Evolutionary conservation across 1,284 basidiomycete species (phyloP).

Genomic region (Ustilago hordei): DNA sequence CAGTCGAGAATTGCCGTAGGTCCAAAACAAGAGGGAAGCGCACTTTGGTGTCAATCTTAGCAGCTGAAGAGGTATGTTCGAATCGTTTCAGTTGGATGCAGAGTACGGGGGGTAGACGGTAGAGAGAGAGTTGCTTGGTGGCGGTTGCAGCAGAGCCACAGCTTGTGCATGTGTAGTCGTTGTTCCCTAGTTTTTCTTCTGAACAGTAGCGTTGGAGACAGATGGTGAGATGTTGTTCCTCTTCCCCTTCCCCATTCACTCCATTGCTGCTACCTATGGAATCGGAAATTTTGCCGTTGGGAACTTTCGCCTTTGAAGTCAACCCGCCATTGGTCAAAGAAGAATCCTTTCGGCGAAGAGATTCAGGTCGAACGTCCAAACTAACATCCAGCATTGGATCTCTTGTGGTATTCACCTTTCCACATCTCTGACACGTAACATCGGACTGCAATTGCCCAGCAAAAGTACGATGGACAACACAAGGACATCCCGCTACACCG

Average conservation of each 20-base stretch:
- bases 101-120: slow-evolving; percentile 86
- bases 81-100: slow-evolving; percentile 96
- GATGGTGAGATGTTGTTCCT: slow-evolving; percentile 56
- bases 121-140: slow-evolving; percentile 82
- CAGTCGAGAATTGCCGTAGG: slow-evolving; percentile 86
- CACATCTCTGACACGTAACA: slow-evolving; percentile 83
- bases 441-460: slow-evolving; percentile 88
- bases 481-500: slow-evolving; percentile 76
- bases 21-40: slow-evolving; percentile 85
- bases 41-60: slow-evolving; percentile 85
- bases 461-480: slow-evolving; percentile 91
- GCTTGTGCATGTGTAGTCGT: slow-evolving; percentile 73
- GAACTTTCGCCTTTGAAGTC: slow-evolving; percentile 26
- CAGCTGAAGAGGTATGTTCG: slow-evolving; percentile 78
- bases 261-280: slow-evolving; percentile 6
- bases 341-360: slow-evolving; percentile 32
- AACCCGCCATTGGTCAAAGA: not conserved
- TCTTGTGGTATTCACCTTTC: slow-evolving; percentile 80
- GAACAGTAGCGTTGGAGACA: slow-evolving; percentile 63
- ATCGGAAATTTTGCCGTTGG: slow-evolving; percentile 15
- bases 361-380: slow-evolving; percentile 76
- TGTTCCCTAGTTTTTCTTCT: slow-evolving; percentile 59
- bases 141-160: slow-evolving; percentile 49
- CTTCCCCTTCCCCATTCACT: slow-evolving; percentile 28
- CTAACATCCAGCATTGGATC: slow-evolving; percentile 94